Evolutionary conservation across 73 alveolate species (phyloP), one percentile per base, ranked within the genome.

Genomic region (Paraurostyla sp.): DNA sequence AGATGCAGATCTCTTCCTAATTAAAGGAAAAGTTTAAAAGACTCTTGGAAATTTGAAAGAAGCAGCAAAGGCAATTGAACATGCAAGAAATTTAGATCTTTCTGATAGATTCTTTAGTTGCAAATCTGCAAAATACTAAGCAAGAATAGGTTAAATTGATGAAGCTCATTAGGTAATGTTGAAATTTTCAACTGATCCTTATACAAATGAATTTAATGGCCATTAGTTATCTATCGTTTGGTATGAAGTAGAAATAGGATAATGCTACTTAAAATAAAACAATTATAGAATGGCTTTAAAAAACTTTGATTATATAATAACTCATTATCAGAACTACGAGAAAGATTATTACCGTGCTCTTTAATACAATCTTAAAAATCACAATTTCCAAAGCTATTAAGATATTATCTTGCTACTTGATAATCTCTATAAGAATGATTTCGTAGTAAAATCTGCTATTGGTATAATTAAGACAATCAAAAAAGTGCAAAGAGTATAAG

Each of bases 31-130:
- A 88, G 90, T 95, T 63, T 94, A 83, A 85, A 93, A 92, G 81
- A 95, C 82, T 80, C 87, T 93, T 15, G 97, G 97, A 56, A 95
- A 88, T 90, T 59, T 65, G 46, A 94, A 85, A 32, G 91, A 82
- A 41, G 96, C 97, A 0, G 92, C 94, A 16, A 51, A 63, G 62
- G 76, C 95, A 32, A 89, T 76, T 87, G 96, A 93, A 22, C 92
- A 94, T 88, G 99, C 99, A 0, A 86, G 95, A 60, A 87, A 87
- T 33, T 84, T 97, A 76, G 99, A 97, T 90, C 71, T 91, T 81
- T 95, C 98, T 0, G 99, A 97, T 80, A 88, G 99, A 73, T 97
- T 85, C 95, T 94, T 95, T 81, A 97, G 96, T 88, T 97, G 99
- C 7, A 91, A 92, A 54, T 93, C 95, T 87, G 96, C 98, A 0